Evolutionary conservation across 1,139 yeast genomes (phyloP).

Genomic region (Eremothecium gossypii): DNA sequence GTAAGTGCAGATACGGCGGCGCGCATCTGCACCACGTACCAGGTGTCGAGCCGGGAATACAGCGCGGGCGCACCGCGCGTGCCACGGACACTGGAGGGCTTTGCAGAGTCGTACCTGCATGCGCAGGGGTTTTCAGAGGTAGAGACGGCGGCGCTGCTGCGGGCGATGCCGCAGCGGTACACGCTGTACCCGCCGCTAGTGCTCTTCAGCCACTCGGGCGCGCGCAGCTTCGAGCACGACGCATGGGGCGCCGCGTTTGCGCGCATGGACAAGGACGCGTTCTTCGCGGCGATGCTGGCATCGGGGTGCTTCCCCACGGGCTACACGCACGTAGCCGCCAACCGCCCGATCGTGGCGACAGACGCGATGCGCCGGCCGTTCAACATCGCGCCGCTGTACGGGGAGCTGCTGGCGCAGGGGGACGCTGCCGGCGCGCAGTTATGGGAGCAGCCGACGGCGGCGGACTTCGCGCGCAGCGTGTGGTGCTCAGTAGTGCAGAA

Average conservation of each 20-base stretch:
- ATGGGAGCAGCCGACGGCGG: constrained; percentile 34
- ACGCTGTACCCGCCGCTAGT: constrained; percentile 61
- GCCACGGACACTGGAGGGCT: neutral
- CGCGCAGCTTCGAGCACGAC: constrained; percentile 33
- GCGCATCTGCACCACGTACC: too few species aligned
- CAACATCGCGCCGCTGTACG: constrained; percentile 48
- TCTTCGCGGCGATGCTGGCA: constrained; percentile 27
- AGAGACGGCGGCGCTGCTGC: constrained; percentile 11
- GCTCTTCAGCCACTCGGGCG: constrained; percentile 37
- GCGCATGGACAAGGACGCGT: constrained; percentile 9
- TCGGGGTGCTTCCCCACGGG: constrained; percentile 15
- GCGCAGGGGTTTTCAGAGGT: neutral
- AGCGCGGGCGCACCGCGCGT: neutral
- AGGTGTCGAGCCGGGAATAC: too few species aligned
- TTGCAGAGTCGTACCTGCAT: neutral
- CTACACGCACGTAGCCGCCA: constrained; percentile 59
- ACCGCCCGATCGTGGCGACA: constrained; percentile 53
- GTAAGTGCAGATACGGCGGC: too few species aligned
- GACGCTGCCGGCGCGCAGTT: constrained; percentile 20
- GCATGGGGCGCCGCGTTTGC: constrained; percentile 32
- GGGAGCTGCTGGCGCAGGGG: constrained; percentile 50
- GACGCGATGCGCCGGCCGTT: constrained; percentile 55
- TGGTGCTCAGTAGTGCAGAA: constrained; percentile 72
- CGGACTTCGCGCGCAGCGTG: constrained; percentile 44
- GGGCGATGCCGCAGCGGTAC: constrained; percentile 43